Evolutionary conservation across 495 filamentous ascomycete species (phyloP), one percentile per base, ranked within the genome.

Genomic region (Chaetomium tenue): DNA sequence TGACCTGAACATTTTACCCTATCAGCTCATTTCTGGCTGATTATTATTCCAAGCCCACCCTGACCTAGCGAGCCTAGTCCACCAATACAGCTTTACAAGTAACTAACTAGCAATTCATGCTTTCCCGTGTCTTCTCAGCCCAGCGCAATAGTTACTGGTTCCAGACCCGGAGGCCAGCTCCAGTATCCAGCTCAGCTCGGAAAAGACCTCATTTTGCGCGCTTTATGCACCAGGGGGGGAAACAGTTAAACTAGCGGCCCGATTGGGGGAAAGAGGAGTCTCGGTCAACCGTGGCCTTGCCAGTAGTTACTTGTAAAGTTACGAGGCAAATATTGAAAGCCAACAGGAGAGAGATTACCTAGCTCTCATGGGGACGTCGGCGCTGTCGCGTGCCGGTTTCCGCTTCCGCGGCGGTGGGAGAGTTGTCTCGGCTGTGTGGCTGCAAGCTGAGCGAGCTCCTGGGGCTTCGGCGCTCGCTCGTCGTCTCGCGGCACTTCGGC

Each of bases 151-250:
- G n/a, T 47, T 0, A 3, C 3, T 47, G 6, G 51, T 54, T 44
- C 55, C 55, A 58, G 55, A 26, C 39, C 33, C 33, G 44, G 44
- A 30, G 28, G n/a, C 44, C 56, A 15, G 33, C 15, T 42, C 42
- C 3, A 42, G 9, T 42, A 18, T 20, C 37, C 44, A 47, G 44
- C 44, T 47, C 53, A 22, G 20, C 54, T 57, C 54, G n/a, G n/a
- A 22, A 37, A 46, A 44, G 40, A 20, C 56, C 46, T 60, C 58
- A 60, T 52, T 61, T 53, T 54, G 48, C 59, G 59, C 37, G 48
- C 37, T 54, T 61, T 61, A 53, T 53, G 48, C 37, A 53, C 15
- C 16, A 12, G 16, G 23, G 22, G 16, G 16, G 40, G 20, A 48
- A 58, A 26, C 20, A 25, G 42, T 23, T 6, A 22, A 46, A 48